Conservation (phyloP, 306 rosid genomes). For the Canavalia gladiata region DNA sequence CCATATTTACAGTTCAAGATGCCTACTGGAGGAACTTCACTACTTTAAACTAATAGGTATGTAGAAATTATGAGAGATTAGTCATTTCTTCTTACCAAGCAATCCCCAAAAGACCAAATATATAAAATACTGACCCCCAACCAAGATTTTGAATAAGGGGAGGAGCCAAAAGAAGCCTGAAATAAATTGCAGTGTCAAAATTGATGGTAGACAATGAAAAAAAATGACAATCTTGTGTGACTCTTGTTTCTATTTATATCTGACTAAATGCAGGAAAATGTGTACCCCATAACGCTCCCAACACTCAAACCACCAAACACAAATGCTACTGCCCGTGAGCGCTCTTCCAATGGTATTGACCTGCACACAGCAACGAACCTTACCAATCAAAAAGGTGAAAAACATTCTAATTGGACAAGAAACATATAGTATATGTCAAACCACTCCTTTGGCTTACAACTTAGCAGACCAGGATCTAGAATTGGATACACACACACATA, state of each 20-base stretch:
- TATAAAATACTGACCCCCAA: conserved; percentile 93
- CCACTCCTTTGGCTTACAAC: conserved; percentile 9
- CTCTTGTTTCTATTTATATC: not conserved
- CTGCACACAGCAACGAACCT: conserved; percentile 60
- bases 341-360: conserved; percentile 92
- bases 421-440: conserved; percentile 10
- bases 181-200: conserved; percentile 45
- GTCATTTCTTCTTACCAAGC: conserved; percentile 77
- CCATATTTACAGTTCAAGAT: conserved; percentile 24
- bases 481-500: not conserved
- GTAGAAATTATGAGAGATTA: conserved; percentile 30
- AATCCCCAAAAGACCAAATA: conserved; percentile 81
- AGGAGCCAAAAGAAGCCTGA: conserved; percentile 96
- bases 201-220: conserved; percentile 44
- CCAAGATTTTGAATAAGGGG: conserved; percentile 89
- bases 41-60: conserved; percentile 27
- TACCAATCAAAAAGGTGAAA: conserved; percentile 41
- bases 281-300: conserved; percentile 97
- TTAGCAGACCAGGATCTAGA: conserved; percentile 3
- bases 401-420: conserved; percentile 23
- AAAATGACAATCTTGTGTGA: conserved; percentile 9
- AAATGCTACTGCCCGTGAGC: conserved; percentile 96
- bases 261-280: conserved; percentile 31
- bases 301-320: conserved; percentile 98
- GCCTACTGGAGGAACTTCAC: conserved; percentile 28